phyloP scores from a whole-genome alignment of 176 grass and related monocot species.

The Rhipidocladum racemiflorum region DNA sequence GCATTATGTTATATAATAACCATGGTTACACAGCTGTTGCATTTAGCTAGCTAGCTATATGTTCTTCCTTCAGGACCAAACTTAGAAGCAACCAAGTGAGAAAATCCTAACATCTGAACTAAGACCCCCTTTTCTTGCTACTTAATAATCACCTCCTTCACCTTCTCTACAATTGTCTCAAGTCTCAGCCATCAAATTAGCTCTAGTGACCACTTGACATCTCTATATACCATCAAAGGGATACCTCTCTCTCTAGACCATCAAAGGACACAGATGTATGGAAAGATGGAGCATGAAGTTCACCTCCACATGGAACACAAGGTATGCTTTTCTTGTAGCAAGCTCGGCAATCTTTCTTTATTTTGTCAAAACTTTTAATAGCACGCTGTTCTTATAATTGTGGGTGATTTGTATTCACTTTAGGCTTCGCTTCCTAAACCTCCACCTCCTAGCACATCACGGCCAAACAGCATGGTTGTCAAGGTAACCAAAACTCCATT shows the following conservation, averaged over 20 bases:
- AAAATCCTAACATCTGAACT: not conserved
- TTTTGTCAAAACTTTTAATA: not conserved
- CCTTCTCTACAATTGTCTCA: not conserved
- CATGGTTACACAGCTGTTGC: conserved; percentile 7
- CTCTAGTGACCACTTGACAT: too few relatives aligned
- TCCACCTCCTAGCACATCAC: conserved; percentile 17
- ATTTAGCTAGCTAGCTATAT: not conserved
- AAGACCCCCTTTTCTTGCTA: not conserved
- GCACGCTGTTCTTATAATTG: not conserved
- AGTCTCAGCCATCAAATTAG: too few relatives aligned
- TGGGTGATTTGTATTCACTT: not conserved
- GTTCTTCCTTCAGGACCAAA: conserved; percentile 11
- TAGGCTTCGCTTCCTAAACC: conserved; percentile 22
- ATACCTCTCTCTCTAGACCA: not conserved
- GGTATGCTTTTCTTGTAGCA: conserved; percentile 9
- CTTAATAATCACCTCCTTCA: not conserved
- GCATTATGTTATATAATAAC: not conserved
- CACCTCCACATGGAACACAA: conserved; percentile 40
- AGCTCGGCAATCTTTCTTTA: not conserved
- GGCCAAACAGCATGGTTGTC: conserved; percentile 77
- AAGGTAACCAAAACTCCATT: conserved; percentile 32
- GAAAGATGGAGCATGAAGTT: conserved; percentile 45
- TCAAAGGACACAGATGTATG: conserved; percentile 21
- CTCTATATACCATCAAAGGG: too few relatives aligned
- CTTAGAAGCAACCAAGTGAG: conserved; percentile 34